Evolutionary conservation across 768 basidiomycete genomes (phyloP), one percentile per base, ranked within the genome.

Genomic region (Russula virescens): DNA sequence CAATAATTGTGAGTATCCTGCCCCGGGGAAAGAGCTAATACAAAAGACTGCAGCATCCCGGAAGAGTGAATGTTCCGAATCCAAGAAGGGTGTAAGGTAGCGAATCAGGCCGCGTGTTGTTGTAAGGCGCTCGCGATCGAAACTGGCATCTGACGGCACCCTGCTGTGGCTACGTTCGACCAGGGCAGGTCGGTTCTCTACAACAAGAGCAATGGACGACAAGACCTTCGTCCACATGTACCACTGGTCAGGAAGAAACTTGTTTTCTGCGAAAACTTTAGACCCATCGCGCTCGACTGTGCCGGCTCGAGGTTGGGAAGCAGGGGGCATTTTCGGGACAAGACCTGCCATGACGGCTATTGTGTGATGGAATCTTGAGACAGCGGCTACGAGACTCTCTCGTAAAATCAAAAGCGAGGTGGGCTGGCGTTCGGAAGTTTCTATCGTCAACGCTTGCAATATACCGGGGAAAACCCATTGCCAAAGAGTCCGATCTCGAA

Each of bases 21-120:
- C 80, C 13, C 84, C 79, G 6, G 91, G 90, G 67, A 96, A 89
- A 26, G 89, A 86, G 69, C 94, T 94, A 70, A 98, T 89, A 61
- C 93, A 91, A 42, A 91, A 76, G 11, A 95, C 91, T 14, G 91
- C 91, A 0, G 88, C 85, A 71, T 94, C 90, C 56, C 92, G 85
- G 73, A 95, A 94, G 11, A 83, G 77, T 1, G 83, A 83, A 69
- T 89, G 87, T 68, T 96, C 94, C 7, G 89, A 90, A 65, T 91
- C 89, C 58, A 98, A 79, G 71, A 94, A 92, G 7, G 91, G 90
- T 0, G 91, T 89, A 58, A 95, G 77, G 67, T 91, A 89, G 67
- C 88, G 81, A 74, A 96, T 94, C 25, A 96, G 74, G 26, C 87
- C 91, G 26, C 88, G 83, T 5, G 91, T 88, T 0, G 89, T 89